These are phyloP conservation scores for Fagopyrum homotropicum DNA, from an alignment of 148 eudicot species.

Conservation along the genomic window DNA sequence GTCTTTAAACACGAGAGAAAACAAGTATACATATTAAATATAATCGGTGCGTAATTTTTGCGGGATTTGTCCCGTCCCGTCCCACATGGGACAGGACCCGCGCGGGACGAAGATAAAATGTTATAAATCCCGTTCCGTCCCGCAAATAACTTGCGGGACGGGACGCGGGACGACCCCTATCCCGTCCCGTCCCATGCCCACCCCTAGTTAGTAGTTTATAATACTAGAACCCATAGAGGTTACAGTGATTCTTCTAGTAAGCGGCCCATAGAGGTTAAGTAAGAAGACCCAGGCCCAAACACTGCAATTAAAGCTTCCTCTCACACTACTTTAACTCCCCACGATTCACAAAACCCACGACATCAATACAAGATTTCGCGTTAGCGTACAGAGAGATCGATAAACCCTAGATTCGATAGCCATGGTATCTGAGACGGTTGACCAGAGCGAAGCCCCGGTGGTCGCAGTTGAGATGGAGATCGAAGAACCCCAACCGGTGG, in stretches of 20 bases:
- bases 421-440: conserved; percentile 34
- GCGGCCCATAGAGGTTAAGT: neutral
- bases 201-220: too few species aligned
- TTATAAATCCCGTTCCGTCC: too few species aligned
- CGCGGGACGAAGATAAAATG: too few species aligned
- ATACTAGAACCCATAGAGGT: too few species aligned
- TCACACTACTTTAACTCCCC: neutral
- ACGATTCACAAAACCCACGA: neutral
- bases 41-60: too few species aligned
- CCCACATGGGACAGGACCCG: too few species aligned
- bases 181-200: too few species aligned
- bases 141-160: too few species aligned
- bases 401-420: conserved; percentile 11
- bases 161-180: too few species aligned
- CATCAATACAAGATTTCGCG: neutral
- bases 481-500: conserved; percentile 24
- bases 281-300: neutral
- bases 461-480: conserved; percentile 44
- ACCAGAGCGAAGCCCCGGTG: conserved; percentile 17
- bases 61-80: too few species aligned
- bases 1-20: too few species aligned
- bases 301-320: neutral
- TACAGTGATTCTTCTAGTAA: neutral
- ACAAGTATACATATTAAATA: too few species aligned
- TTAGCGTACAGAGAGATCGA: neutral